phyloP scores from a whole-genome alignment of 768 basidiomycete species.

The Macrolepiota albuminosa region DNA sequence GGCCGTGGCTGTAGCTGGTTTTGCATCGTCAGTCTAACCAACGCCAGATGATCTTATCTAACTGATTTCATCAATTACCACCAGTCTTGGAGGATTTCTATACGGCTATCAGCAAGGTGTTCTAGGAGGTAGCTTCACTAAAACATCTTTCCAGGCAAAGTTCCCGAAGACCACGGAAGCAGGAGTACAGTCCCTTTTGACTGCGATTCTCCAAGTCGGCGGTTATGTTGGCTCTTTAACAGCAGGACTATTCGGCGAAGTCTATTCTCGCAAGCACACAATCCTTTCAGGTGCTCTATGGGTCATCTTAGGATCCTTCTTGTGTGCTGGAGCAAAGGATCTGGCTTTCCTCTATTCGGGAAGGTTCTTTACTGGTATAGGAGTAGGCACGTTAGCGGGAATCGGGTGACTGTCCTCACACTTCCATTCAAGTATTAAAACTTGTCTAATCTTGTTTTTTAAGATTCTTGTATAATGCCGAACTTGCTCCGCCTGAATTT shows the following conservation, averaged over 20 bases:
- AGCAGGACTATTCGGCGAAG: constrained; percentile 13
- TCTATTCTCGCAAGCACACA: constrained; percentile 15
- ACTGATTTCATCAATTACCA: background rate
- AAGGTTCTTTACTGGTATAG: constrained; percentile 15
- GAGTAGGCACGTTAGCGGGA: constrained; percentile 13
- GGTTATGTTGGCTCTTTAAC: constrained; percentile 15
- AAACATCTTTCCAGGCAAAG: constrained; percentile 8
- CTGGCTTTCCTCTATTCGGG: constrained; percentile 14
- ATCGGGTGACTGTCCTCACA: constrained; percentile 5
- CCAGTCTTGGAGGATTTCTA: constrained; percentile 14
- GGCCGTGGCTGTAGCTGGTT: constrained; percentile 11
- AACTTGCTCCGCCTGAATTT: constrained; percentile 15
- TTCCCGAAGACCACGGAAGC: constrained; percentile 13
- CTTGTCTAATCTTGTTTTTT: background rate
- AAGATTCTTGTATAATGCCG: constrained; percentile 15
- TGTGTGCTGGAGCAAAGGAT: constrained; percentile 13
- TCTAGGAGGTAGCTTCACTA: constrained; percentile 14
- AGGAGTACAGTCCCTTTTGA: constrained; percentile 13
- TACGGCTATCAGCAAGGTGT: constrained; percentile 17
- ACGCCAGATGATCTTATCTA: background rate
- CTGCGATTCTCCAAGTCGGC: constrained; percentile 15
- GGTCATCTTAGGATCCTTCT: constrained; percentile 14
- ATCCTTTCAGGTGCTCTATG: constrained; percentile 14
- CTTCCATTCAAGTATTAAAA: background rate
- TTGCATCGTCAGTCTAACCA: constrained; percentile 13